Evolutionary conservation across 2,329 filamentous ascomycete species (phyloP).

Genomic region (Penicillium sp.): DNA sequence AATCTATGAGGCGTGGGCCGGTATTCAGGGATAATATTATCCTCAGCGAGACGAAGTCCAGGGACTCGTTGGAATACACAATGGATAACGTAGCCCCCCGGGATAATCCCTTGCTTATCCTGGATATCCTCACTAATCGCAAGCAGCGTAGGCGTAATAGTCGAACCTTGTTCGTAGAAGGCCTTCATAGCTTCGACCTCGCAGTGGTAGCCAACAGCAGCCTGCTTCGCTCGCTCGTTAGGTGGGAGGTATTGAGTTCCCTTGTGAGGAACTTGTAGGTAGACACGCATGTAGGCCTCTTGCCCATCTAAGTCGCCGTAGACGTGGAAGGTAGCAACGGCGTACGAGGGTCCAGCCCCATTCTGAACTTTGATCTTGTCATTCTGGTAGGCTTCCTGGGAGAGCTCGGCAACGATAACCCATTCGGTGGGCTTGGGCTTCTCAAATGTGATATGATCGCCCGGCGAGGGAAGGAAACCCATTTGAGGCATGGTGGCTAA

Average conservation of each 20-base stretch:
- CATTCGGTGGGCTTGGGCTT: neutral
- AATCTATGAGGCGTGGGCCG: neutral
- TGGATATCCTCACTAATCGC: neutral
- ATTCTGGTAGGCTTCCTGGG: neutral
- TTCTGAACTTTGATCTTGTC: neutral
- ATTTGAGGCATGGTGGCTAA: neutral
- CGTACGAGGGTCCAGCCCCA: neutral
- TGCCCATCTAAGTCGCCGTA: neutral
- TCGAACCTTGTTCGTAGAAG: neutral
- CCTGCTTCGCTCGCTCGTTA: neutral
- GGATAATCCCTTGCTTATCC: neutral
- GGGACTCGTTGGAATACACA: neutral
- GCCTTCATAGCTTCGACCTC: neutral
- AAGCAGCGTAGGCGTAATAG: neutral
- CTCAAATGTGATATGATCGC: neutral
- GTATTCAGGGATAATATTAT: neutral
- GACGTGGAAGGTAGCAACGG: neutral
- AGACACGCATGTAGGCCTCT: neutral
- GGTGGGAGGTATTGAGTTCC: neutral
- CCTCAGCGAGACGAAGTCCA: neutral
- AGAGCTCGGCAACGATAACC: neutral
- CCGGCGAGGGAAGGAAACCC: neutral
- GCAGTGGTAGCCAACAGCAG: neutral
- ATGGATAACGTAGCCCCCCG: neutral
- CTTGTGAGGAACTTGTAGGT: neutral